These are phyloP conservation scores for Globisporangium irregulare DNA, from an alignment of 352 stramenopile genomes.

Conservation along the genomic window DNA sequence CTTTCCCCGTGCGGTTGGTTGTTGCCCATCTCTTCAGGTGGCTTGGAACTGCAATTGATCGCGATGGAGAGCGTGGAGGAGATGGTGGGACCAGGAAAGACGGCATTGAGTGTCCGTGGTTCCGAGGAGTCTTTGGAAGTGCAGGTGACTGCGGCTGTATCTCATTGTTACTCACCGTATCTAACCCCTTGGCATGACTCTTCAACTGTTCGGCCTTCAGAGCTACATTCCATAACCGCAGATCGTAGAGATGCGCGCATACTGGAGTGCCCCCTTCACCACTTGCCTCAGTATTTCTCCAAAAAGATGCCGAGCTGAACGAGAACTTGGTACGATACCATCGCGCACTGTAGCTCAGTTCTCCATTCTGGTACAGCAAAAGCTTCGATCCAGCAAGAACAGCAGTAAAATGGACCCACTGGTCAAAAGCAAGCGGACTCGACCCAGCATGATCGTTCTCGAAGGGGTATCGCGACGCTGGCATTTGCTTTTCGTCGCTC, in stretches of 20 bases:
- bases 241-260: slow-evolving; percentile 45
- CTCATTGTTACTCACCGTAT: slow-evolving; percentile 20
- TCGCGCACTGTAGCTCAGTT: slow-evolving; percentile 11
- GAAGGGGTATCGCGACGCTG: not conserved
- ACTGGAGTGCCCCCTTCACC: slow-evolving; percentile 7
- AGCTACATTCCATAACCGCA: slow-evolving; percentile 60
- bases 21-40: slow-evolving; percentile 56
- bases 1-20: slow-evolving; percentile 43
- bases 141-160: slow-evolving; percentile 8
- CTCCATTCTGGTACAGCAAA: slow-evolving; percentile 40
- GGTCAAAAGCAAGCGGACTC: slow-evolving; percentile 8
- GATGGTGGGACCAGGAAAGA: slow-evolving; percentile 27
- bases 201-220: slow-evolving; percentile 52
- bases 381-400: slow-evolving; percentile 40
- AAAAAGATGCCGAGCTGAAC: not conserved
- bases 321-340: not conserved
- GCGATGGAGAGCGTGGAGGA: slow-evolving; percentile 34
- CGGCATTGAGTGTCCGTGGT: not conserved
- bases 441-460: not conserved
- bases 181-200: slow-evolving; percentile 49
- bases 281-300: not conserved
- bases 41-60: slow-evolving; percentile 26
- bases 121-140: slow-evolving; percentile 25
- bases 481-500: not conserved
- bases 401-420: slow-evolving; percentile 57